phyloP scores from a whole-genome alignment of 2,329 filamentous ascomycete genomes.

The Ophiocordyceps unilateralis region DNA sequence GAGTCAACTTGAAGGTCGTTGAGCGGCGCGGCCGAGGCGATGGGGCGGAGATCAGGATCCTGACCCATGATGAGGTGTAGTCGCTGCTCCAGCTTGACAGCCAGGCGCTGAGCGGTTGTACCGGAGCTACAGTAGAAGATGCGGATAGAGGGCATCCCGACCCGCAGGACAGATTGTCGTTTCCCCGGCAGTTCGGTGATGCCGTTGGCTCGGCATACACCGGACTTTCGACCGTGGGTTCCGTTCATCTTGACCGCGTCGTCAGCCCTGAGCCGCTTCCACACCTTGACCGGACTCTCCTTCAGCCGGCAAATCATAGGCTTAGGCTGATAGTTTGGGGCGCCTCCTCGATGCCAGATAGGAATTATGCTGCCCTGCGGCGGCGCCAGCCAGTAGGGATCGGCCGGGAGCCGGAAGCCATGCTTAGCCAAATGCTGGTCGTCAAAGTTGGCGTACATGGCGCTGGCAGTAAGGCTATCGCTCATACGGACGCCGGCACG shows the following conservation, averaged over 20 bases:
- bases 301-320: slow-evolving; percentile 2
- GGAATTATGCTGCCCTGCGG: slow-evolving; percentile 2
- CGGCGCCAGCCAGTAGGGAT: slow-evolving; percentile 2
- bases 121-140: slow-evolving; percentile 2
- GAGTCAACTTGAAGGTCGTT: neutral
- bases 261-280: neutral
- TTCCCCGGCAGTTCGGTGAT: neutral
- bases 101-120: slow-evolving; percentile 1
- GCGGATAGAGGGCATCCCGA: neutral
- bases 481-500: slow-evolving; percentile 1
- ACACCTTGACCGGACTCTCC: neutral
- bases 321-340: slow-evolving; percentile 2
- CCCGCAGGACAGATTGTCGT: neutral
- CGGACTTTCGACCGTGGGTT: neutral
- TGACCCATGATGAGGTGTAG: neutral
- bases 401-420: slow-evolving; percentile 1
- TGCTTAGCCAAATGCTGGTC: slow-evolving; percentile 2
- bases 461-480: slow-evolving; percentile 2
- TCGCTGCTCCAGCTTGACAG: slow-evolving; percentile 1
- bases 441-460: slow-evolving; percentile 2
- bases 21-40: neutral
- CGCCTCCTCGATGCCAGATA: slow-evolving; percentile 1
- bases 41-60: neutral
- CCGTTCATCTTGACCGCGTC: neutral
- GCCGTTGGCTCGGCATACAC: neutral